These are phyloP conservation scores for Aspergillus sp. DNA, from an alignment of 2,329 filamentous ascomycete genomes.

Conservation along the genomic window DNA sequence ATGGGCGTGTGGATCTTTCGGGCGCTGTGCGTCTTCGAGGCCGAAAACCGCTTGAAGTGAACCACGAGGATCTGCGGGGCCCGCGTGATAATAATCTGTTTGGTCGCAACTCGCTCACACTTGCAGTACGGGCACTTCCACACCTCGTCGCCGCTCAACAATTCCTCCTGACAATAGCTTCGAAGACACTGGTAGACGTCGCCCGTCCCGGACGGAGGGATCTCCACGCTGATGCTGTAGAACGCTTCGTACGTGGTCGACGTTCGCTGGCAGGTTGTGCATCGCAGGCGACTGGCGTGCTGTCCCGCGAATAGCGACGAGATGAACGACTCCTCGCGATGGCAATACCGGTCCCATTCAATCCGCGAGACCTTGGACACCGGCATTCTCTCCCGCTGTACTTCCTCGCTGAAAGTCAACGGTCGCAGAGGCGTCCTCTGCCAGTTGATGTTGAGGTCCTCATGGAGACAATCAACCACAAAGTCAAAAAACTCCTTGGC, in stretches of 20 bases:
- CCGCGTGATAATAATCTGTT: conserved; percentile 72
- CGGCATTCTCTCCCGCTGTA: conserved; percentile 59
- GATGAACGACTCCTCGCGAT: conserved; percentile 71
- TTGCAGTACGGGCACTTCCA: conserved; percentile 77
- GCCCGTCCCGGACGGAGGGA: conserved; percentile 58
- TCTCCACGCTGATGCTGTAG: conserved; percentile 69
- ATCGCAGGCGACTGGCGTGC: conserved; percentile 61
- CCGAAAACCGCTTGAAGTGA: conserved; percentile 70
- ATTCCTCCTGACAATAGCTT: conserved; percentile 68
- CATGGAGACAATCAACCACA: conserved; percentile 75
- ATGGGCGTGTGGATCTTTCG: conserved; percentile 71
- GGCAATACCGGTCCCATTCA: conserved; percentile 72
- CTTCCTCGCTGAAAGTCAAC: conserved; percentile 60
- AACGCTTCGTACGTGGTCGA: conserved; percentile 70
- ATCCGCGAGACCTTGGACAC: conserved; percentile 66
- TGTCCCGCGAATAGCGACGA: conserved; percentile 77
- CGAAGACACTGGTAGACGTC: conserved; percentile 68
- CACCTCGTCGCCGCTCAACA: conserved; percentile 64
- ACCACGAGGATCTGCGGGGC: conserved; percentile 78
- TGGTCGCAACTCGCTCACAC: conserved; percentile 63
- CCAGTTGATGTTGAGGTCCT: conserved; percentile 77
- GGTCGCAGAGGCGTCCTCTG: conserved; percentile 57
- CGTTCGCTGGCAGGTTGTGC: conserved; percentile 61
- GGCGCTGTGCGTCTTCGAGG: conserved; percentile 55
- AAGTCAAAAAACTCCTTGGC: conserved; percentile 88